Base-by-base conservation (phyloP, 352 stramenopile species). In the Stramenopiles sp. region DNA sequence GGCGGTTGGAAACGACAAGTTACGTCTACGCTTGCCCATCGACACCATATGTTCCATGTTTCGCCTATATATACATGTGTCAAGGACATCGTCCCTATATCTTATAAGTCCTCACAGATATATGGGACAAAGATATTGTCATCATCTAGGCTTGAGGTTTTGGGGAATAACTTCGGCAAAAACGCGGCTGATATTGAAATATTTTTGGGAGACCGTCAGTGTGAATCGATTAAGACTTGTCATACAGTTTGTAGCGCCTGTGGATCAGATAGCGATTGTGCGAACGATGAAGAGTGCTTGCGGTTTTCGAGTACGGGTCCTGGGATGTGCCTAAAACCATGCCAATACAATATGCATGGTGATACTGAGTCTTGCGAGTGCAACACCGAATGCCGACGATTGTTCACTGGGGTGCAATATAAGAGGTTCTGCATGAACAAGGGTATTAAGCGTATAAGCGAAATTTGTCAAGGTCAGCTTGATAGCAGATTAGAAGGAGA, bases 361-460 rank as follows among this genome's bases (percentile, higher is more conserved):
- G 30, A 8, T 14, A 4, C 8, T 14, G 4, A 14, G 22, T 4
- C 4, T 33, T 78, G 71, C 71, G 8, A 4, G 31, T 78, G 71
- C 22, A 33, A 78, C 8, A 78, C 71, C 8, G 71, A 78, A 78
- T 78, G 71, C 22, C 71, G 71, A 14, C 30, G 71, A 33, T 33
- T 78, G 22, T 78, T 14, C 22, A 78, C 71, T 31, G 71, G 31
- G 1, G 71, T 31, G 4, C 30, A 33, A 33, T 78, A 78, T 33
- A 78, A 78, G 22, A 78, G 71, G 4, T 78, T 78, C 22, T 78
- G 71, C 22, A 78, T 78, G 71, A 78, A 78, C 22, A 78, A 78
- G 14, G 31, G 31, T 33, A 14, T 78, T 14, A 33, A 4, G 8
- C 30, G 30, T 8, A 14, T 78, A 31, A 14, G 8, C 14, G 4